A percentile compares a stretch with the other conserved stretches of the same genome.
Evolutionary conservation across 352 stramenopile species (phyloP).

Genomic region (Globisporangium parvum): DNA sequence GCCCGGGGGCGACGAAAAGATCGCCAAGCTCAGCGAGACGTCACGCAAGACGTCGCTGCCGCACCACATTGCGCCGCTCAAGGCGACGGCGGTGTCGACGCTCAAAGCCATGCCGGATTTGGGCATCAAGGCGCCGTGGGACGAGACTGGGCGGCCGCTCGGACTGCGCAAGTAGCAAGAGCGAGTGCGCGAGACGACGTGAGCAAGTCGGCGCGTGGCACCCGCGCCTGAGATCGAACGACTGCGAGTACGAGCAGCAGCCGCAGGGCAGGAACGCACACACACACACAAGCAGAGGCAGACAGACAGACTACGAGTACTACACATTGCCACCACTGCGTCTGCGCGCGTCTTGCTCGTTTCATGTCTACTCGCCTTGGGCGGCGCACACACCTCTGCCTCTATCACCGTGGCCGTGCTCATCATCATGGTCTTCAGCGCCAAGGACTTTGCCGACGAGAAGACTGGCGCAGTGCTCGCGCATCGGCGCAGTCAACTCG

Average conservation of each 20-base stretch:
- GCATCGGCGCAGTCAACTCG: too few species aligned
- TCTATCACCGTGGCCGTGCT: too few species aligned
- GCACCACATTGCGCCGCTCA: conserved; percentile 75
- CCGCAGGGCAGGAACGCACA: too few species aligned
- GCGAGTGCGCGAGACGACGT: not conserved
- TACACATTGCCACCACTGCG: too few species aligned
- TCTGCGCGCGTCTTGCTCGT: too few species aligned
- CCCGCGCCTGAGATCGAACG: not conserved
- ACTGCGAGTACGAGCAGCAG: not conserved
- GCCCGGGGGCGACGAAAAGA: conserved; percentile 23
- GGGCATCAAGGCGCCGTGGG: conserved; percentile 71
- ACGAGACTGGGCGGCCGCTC: conserved; percentile 63
- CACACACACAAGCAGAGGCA: too few species aligned
- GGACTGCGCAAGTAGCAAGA: conserved; percentile 50
- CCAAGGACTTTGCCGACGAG: too few species aligned
- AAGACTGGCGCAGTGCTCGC: too few species aligned
- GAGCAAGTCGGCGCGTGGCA: not conserved
- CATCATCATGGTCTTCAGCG: too few species aligned
- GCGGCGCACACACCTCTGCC: too few species aligned
- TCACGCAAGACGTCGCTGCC: conserved; percentile 62
- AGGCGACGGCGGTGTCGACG: conserved; percentile 33
- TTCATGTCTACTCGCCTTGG: too few species aligned
- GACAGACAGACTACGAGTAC: too few species aligned
- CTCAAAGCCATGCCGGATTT: conserved; percentile 67
- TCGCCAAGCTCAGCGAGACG: conserved; percentile 27